phyloP scores from a whole-genome alignment of 106 monocot genomes.

The Narthecium ossifragum region DNA sequence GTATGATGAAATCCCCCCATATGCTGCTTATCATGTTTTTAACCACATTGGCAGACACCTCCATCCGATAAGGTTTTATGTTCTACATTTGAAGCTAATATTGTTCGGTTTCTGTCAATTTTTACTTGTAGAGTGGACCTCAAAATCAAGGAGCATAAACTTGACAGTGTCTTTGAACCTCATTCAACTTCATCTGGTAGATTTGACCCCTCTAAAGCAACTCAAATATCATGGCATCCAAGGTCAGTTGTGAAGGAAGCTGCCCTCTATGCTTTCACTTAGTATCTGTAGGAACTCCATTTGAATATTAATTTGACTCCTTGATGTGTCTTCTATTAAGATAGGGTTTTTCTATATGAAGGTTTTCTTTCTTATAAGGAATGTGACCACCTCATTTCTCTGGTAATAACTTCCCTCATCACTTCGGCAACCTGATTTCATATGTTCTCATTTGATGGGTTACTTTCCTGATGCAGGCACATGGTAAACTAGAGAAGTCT shows the following conservation, averaged over 20 bases:
- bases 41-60: no score
- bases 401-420: constrained; percentile 27
- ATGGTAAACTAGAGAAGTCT: constrained; percentile 20
- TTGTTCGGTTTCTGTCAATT: no score
- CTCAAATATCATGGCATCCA: constrained; percentile 52
- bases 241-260: constrained; percentile 27
- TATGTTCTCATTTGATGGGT: no score
- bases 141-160: constrained; percentile 2
- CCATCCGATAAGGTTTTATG: no score
- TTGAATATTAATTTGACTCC: neutral
- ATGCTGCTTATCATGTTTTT: no score
- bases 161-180: neutral
- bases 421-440: neutral
- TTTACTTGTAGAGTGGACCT: constrained; percentile 35
- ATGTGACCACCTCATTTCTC: constrained; percentile 58
- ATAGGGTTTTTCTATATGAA: constrained; percentile 66
- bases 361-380: constrained; percentile 60
- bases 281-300: neutral
- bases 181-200: neutral
- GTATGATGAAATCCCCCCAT: no score
- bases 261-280: neutral
- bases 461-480: constrained; percentile 19
- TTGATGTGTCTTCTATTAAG: constrained; percentile 18
- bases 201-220: constrained; percentile 54
- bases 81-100: no score